Evolutionary conservation across 352 stramenopile species (phyloP).

Genomic region (Blastocystis sp.): DNA sequence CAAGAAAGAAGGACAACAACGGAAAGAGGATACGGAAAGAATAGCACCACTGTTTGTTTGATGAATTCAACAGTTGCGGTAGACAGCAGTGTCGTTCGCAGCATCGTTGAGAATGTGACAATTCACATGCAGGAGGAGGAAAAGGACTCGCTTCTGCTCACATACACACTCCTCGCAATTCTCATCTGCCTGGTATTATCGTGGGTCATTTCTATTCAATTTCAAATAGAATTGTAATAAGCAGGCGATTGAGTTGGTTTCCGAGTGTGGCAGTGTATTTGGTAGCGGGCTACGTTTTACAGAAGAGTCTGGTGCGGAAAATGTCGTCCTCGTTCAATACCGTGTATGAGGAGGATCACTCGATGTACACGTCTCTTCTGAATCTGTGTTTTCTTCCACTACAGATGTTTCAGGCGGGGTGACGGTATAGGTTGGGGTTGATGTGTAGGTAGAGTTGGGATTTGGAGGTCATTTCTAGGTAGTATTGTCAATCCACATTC

Average conservation of each 20-base stretch:
- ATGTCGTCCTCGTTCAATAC: neutral
- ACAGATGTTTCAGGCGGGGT: slow-evolving; percentile 34
- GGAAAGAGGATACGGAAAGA: too few species aligned
- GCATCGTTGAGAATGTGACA: slow-evolving; percentile 28
- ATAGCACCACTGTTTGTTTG: slow-evolving; percentile 49
- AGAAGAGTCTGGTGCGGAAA: slow-evolving; percentile 13
- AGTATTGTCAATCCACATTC: too few species aligned
- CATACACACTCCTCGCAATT: neutral
- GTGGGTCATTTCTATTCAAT: neutral
- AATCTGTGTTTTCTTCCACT: slow-evolving; percentile 7
- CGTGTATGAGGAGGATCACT: neutral
- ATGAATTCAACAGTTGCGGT: neutral
- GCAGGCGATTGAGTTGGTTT: neutral
- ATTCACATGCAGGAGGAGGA: slow-evolving; percentile 27
- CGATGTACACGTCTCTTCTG: neutral
- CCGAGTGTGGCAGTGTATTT: neutral
- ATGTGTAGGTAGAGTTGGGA: too few species aligned
- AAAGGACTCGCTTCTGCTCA: slow-evolving; percentile 30
- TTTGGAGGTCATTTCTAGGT: too few species aligned
- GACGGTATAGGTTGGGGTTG: neutral
- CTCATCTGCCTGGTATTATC: neutral
- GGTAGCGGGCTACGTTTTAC: neutral
- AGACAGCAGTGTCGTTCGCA: neutral
- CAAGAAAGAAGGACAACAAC: too few species aligned
- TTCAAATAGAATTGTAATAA: neutral